Evolutionary conservation across 768 basidiomycete genomes (phyloP).

Genomic region (Chalciporus piperatus): DNA sequence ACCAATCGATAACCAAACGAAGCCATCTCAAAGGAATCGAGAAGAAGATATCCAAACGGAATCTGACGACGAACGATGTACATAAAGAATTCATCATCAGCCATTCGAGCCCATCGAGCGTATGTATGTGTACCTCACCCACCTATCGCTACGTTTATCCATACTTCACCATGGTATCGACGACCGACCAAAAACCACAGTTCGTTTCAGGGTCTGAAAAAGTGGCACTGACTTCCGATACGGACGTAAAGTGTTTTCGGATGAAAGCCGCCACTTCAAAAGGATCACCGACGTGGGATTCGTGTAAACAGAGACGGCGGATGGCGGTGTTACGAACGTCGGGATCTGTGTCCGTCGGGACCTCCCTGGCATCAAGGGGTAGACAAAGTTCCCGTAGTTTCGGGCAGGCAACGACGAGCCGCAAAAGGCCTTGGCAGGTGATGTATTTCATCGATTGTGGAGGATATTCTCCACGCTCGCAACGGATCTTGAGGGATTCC

Average conservation of each 20-base stretch:
- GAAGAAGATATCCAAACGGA: no score
- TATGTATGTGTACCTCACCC: no score
- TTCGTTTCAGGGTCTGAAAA: no score
- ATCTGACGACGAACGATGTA: no score
- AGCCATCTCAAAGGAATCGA: no score
- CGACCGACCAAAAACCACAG: no score
- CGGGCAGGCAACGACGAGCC: slow-evolving; percentile 1
- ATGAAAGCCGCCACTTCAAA: slow-evolving; percentile 13
- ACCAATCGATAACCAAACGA: no score
- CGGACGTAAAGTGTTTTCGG: neutral
- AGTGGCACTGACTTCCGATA: neutral
- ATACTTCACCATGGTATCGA: no score
- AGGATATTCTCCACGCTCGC: no score
- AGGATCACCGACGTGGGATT: slow-evolving; percentile 12
- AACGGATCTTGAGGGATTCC: neutral
- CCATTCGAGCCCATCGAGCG: no score
- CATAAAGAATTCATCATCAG: no score
- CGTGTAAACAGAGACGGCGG: neutral
- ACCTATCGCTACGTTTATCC: no score
- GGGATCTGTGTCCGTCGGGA: slow-evolving; percentile 10
- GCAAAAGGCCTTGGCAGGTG: slow-evolving; percentile 8
- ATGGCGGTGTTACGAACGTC: neutral
- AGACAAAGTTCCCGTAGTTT: neutral
- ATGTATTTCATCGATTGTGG: slow-evolving; percentile 4
- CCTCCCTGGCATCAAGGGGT: slow-evolving; percentile 11